phyloP scores from a whole-genome alignment of 2,329 filamentous ascomycete genomes.

The Colletotrichum plurivorum region DNA sequence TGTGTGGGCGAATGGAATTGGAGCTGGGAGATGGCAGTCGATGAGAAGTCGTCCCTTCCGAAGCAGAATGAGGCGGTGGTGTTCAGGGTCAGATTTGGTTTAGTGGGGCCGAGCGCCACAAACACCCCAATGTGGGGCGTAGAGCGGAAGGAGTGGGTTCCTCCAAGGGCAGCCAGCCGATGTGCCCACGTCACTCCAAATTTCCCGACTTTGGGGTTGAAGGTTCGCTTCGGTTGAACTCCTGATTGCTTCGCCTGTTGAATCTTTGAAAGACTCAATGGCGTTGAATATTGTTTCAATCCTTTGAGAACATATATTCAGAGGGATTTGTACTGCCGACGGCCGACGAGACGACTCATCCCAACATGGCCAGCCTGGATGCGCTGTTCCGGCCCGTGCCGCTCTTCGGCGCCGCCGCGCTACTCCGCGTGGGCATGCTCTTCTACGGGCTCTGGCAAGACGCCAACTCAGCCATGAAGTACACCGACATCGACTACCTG shows the following conservation, averaged over 20 bases:
- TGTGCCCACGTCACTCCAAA: slow-evolving; percentile 39
- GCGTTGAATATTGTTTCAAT: background rate
- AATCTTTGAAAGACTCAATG: background rate
- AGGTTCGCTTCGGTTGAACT: background rate
- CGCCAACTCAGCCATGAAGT: slow-evolving; percentile 91
- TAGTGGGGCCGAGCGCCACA: slow-evolving; percentile 23
- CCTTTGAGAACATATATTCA: background rate
- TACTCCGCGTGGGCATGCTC: slow-evolving; percentile 81
- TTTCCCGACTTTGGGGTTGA: slow-evolving; percentile 32
- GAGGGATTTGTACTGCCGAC: background rate
- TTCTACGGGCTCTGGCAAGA: slow-evolving; percentile 95
- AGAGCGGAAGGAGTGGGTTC: background rate
- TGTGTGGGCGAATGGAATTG: background rate
- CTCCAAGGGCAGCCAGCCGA: slow-evolving; percentile 27
- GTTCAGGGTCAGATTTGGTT: slow-evolving; percentile 34
- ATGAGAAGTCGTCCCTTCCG: slow-evolving; percentile 8
- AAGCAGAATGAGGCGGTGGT: slow-evolving; percentile 17
- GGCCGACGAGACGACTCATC: slow-evolving; percentile 24
- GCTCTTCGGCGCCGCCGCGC: slow-evolving; percentile 70
- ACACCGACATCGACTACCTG: slow-evolving; percentile 98
- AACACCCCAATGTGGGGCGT: slow-evolving; percentile 19
- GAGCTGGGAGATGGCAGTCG: background rate
- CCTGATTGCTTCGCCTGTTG: background rate
- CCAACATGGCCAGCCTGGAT: slow-evolving; percentile 50
- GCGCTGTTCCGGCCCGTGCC: slow-evolving; percentile 53